Base-by-base conservation (phyloP, 2,329 filamentous ascomycete genomes). In the Paraconiothyrium sp. region DNA sequence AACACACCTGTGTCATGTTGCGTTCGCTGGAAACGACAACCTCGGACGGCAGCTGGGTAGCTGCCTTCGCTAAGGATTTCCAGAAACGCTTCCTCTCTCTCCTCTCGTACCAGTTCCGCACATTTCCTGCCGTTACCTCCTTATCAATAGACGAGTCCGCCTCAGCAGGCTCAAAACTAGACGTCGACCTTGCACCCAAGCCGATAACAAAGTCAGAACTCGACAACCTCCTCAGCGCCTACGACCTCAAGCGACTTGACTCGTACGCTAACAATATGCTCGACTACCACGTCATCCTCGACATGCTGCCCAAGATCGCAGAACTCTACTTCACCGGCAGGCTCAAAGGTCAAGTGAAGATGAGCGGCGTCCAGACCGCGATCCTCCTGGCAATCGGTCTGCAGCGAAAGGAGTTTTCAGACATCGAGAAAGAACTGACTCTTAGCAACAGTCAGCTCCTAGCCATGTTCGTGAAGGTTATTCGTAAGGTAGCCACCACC, bases 1-100 rank as follows among this genome's bases (percentile, higher is more conserved):
- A 99, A 80, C 95, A 99, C 77, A 97, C 95, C 0, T 97, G 93
- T 76, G 94, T 99, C 32, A 99, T 99, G 96, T 86, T 99, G 52
- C 89, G 93, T 60, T 91, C 93, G 1, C 84, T 99, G 2, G 78
- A 83, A 54, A 79, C 80, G 0, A 81, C 82, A 30, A 76, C 80
- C 32, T 74, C 74, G 1, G 78, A 89, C 46, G 93, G 97, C 68
- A 88, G 87, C 72, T 98, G 95, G 95, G 88, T 98, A 0, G 92
- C 92, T 16, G 93, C 93, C 2, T 99, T 96, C 74, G 87, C 94
- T 4, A 88, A 91, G 64, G 95, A 99, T 78, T 99, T 98, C 85
- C 94, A 98, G 74, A 90, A 89, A 66, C 90, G 96, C n/a, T 98
- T 98, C 83, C 84, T 97, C 52, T 89, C 91, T 10, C 87, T 99